Percentiles rank a stretch among this genome's conserved stretches.
Evolutionary conservation across 495 filamentous ascomycete species (phyloP).

Genomic region (Bacidia rubella): DNA sequence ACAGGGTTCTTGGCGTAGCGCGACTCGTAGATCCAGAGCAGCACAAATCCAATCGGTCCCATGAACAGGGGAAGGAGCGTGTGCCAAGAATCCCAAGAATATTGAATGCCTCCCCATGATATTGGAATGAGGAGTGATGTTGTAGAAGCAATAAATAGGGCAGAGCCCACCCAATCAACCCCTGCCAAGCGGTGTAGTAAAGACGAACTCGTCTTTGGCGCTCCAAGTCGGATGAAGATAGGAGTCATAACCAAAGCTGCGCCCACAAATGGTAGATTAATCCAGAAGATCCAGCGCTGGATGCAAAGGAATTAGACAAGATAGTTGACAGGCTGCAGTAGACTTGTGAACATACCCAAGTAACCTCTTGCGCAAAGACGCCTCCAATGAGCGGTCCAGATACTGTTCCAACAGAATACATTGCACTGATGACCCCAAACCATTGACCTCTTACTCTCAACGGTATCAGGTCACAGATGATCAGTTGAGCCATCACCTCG

Average conservation of each 20-base stretch:
- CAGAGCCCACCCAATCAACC: slow-evolving; percentile 47
- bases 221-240: slow-evolving; percentile 30
- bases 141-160: slow-evolving; percentile 33
- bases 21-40: slow-evolving; percentile 36
- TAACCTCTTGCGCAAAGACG: slow-evolving; percentile 49
- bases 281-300: slow-evolving; percentile 40
- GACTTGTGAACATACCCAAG: slow-evolving; percentile 34
- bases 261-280: slow-evolving; percentile 42
- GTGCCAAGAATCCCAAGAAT: slow-evolving; percentile 34
- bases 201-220: slow-evolving; percentile 25
- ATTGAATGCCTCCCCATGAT: slow-evolving; percentile 40
- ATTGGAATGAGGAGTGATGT: slow-evolving; percentile 16
- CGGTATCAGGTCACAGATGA: slow-evolving; percentile 50
- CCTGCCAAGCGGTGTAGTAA: slow-evolving; percentile 30
- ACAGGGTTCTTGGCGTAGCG: slow-evolving; percentile 30
- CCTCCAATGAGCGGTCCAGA: slow-evolving; percentile 55
- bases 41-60: slow-evolving; percentile 32
- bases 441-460: slow-evolving; percentile 32
- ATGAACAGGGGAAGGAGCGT: slow-evolving; percentile 45
- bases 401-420: slow-evolving; percentile 54
- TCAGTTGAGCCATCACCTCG: slow-evolving; percentile 44
- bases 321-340: not conserved
- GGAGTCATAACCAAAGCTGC: slow-evolving; percentile 32
- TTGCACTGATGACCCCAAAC: slow-evolving; percentile 36
- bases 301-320: not conserved